Percentiles rank a stretch among this genome's conserved stretches.
Conservation (phyloP, 345 rosid genomes). For the Cardiospermum halicacabum region DNA sequence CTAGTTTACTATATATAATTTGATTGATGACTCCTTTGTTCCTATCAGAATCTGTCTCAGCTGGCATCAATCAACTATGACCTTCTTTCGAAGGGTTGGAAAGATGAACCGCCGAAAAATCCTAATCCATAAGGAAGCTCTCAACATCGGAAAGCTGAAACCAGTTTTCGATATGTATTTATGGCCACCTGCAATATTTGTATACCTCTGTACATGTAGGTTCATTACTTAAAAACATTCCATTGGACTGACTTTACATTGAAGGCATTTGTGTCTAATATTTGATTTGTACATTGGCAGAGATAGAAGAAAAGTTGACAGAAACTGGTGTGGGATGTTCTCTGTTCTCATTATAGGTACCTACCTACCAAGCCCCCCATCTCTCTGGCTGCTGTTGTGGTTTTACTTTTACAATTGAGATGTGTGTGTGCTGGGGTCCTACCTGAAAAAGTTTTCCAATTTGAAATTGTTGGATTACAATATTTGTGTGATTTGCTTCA, state of each 20-base stretch:
- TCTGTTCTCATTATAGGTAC: conserved; percentile 23
- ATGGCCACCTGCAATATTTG: conserved; percentile 27
- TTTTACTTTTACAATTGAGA: conserved; percentile 21
- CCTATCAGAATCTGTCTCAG: conserved; percentile 84
- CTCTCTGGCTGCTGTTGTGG: conserved; percentile 15
- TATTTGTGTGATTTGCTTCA: conserved; percentile 13
- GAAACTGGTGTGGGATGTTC: conserved; percentile 32
- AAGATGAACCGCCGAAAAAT: conserved; percentile 63
- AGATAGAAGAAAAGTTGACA: conserved; percentile 35
- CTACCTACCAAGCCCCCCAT: neutral
- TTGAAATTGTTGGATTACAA: conserved; percentile 8
- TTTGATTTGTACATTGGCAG: conserved; percentile 24
- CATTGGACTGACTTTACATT: neutral
- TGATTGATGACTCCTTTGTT: conserved; percentile 3
- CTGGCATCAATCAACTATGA: conserved; percentile 97
- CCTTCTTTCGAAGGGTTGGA: conserved; percentile 94
- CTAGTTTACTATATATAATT: neutral
- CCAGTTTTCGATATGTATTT: conserved; percentile 12
- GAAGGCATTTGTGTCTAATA: neutral
- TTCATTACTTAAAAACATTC: conserved; percentile 16
- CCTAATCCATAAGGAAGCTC: conserved; percentile 33
- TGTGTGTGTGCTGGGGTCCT: conserved; percentile 19
- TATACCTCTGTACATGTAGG: conserved; percentile 80
- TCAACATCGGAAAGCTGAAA: conserved; percentile 11
- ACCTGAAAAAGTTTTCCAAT: neutral